A percentile compares a stretch with the other conserved stretches of the same genome.
Evolutionary conservation across 208 protist genomes (phyloP).

Genomic region (Strigomonas culicis): DNA sequence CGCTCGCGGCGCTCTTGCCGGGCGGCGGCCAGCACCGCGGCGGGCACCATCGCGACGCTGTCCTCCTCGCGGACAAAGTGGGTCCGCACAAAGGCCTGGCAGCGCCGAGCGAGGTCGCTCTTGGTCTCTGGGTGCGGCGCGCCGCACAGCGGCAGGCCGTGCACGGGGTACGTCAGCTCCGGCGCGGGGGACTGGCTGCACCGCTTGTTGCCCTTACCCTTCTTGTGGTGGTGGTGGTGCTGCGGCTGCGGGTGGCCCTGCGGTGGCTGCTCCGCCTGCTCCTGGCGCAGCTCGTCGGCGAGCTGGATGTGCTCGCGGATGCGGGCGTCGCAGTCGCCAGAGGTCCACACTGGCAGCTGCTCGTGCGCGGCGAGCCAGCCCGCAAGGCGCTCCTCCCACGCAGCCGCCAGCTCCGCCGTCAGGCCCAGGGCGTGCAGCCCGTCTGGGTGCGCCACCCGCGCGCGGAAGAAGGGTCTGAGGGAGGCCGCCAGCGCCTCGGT

Average conservation of each 20-base stretch:
- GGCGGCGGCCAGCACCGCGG: constrained; percentile 29
- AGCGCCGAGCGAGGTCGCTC: constrained; percentile 45
- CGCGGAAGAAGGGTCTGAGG: constrained; percentile 44
- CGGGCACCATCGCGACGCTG: constrained; percentile 15
- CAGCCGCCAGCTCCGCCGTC: not conserved
- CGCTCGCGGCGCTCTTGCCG: constrained; percentile 30
- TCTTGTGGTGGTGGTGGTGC: not conserved
- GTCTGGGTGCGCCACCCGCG: constrained; percentile 15
- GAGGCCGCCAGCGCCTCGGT: constrained; percentile 36
- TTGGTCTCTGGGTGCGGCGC: constrained; percentile 48
- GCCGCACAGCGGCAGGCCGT: constrained; percentile 24
- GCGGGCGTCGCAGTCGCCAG: not conserved
- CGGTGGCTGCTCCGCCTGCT: not conserved
- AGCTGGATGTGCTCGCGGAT: not conserved
- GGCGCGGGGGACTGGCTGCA: constrained; percentile 1
- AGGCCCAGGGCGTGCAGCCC: not conserved
- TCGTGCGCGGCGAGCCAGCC: not conserved
- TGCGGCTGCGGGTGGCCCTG: no score
- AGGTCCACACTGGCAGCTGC: constrained; percentile 13
- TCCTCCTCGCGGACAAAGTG: constrained; percentile 25
- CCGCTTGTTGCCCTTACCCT: constrained; percentile 1
- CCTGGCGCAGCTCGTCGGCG: not conserved
- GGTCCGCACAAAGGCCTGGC: constrained; percentile 38
- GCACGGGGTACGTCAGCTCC: constrained; percentile 1
- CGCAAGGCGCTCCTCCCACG: not conserved